phyloP scores from a whole-genome alignment of 768 basidiomycete genomes.

The Chalciporus chontae region DNA sequence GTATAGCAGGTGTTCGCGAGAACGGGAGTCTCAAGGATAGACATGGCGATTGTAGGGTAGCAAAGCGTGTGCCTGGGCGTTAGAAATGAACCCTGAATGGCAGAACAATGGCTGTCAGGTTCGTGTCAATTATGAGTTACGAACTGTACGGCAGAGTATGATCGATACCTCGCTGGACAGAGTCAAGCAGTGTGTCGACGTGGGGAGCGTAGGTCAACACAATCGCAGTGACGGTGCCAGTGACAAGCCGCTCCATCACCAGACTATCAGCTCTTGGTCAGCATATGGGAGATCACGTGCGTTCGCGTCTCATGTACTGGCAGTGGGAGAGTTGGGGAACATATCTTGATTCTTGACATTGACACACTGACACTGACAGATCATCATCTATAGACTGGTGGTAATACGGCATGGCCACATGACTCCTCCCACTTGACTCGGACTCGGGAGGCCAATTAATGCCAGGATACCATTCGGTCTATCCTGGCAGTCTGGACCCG shows the following conservation, averaged over 20 bases:
- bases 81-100: conserved; percentile 17
- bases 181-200: no score
- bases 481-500: background rate
- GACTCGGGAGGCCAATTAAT: no score
- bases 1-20: conserved; percentile 53
- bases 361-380: no score
- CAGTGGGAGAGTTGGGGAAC: no score
- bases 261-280: no score
- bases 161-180: conserved; percentile 9
- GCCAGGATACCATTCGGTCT: background rate
- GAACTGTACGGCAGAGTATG: conserved; percentile 3
- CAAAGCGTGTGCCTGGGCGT: conserved; percentile 23
- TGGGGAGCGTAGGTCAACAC: no score
- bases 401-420: background rate
- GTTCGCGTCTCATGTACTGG: no score
- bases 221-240: no score
- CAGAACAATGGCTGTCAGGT: conserved; percentile 14
- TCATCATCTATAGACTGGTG: no score
- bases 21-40: conserved; percentile 18
- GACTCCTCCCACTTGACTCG: background rate
- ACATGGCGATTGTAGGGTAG: conserved; percentile 31
- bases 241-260: no score
- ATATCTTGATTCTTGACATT: no score
- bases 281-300: no score
- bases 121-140: background rate